These are phyloP conservation scores for Neolentinus lepideus DNA, from an alignment of 1,284 basidiomycete genomes.

Conservation along the genomic window DNA sequence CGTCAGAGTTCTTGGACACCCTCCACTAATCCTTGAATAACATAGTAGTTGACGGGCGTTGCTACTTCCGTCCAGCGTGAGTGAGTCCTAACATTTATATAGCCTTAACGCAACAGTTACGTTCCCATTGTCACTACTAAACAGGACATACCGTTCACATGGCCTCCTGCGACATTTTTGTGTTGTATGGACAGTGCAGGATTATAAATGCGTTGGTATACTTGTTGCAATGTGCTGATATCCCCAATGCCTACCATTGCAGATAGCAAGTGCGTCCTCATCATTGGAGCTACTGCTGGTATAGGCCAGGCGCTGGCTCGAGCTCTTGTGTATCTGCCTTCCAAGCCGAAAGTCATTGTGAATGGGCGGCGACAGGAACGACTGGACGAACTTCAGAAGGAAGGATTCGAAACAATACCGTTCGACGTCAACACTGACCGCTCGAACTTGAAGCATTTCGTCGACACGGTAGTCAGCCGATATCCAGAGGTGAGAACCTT, in stretches of 20 bases:
- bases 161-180: too few species aligned
- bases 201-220: too few species aligned
- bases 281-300: conserved; percentile 57
- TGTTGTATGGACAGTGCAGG: too few species aligned
- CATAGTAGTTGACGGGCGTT: too few species aligned
- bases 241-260: conserved; percentile 35
- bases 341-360: conserved; percentile 46
- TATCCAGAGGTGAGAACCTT: conserved; percentile 52
- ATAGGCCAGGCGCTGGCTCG: conserved; percentile 58
- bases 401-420: conserved; percentile 29
- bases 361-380: conserved; percentile 46
- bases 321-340: conserved; percentile 40
- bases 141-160: too few species aligned
- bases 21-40: too few species aligned
- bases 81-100: too few species aligned
- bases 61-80: too few species aligned
- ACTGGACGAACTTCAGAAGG: conserved; percentile 36
- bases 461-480: conserved; percentile 28
- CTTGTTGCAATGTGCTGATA: too few species aligned
- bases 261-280: conserved; percentile 47
- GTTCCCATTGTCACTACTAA: too few species aligned
- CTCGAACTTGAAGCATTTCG: conserved; percentile 31
- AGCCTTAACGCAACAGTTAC: too few species aligned
- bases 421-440: conserved; percentile 35
- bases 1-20: too few species aligned